Evolutionary conservation across 1,284 basidiomycete species (phyloP), one percentile per base, ranked within the genome.

Genomic region (Ceratobasidium sp.): DNA sequence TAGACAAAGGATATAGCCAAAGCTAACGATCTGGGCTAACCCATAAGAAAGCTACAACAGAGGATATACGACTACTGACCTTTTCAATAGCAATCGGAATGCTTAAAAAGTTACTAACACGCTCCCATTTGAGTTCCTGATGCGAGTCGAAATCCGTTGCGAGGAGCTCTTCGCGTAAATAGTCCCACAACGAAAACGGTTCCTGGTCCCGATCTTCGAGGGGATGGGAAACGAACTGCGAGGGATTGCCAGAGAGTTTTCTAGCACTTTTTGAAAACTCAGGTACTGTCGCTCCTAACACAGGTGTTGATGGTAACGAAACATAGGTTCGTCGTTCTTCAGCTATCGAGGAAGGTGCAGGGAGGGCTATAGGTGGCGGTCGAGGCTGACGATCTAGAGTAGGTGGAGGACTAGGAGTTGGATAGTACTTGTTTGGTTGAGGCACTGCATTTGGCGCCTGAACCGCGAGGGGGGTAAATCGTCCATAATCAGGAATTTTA

Each of bases 41-140:
- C 67, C 35, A 56, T 69, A 29, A 40, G 68, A 43, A 29, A 31
- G 4, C 38, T 27, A 22, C 17, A 31, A 12, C 45, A 50, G 17
- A 22, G 7, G 8, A 69, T 42, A 43, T 8, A 6, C 22, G 29
- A 31, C 0, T 7, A 75, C 82, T 60, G 69, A 92, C 94, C 85
- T 97, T 96, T 78, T 99, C 97, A 73, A 97, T 88, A 17, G 94
- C 95, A 7, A 95, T 77, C 0, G 97, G 97, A 45, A 99, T 94
- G 68, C 87, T 90, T 71, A 99, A 81, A 76, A 99, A 99, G 79
- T 99, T 99, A 77, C 93, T 91, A 56, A 99, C 96, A n/a, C 97
- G 83, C 75, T 99, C 97, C 92, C 94, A 94, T 79, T 95, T 95
- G 73, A 95, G 81, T 77, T 96, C 94, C 75, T 96, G 93, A 71